Evolutionary conservation across 192 early-diverging fungal genomes (phyloP).

Genomic region (Chytriomyces hyalinus): DNA sequence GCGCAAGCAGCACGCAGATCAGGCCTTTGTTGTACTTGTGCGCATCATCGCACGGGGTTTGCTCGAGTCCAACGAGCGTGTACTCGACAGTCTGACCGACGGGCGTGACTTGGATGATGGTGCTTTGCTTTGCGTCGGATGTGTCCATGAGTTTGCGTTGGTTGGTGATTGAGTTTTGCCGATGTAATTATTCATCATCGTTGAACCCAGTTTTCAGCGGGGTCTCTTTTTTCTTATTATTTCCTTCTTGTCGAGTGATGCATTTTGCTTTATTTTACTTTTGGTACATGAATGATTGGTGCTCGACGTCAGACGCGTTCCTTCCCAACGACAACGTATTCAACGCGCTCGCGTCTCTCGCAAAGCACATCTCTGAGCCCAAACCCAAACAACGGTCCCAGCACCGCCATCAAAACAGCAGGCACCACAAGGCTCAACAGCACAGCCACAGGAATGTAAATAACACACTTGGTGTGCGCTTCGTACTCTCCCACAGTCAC

Average conservation of each 20-base stretch:
- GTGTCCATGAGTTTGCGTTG: neutral
- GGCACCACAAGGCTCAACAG: neutral
- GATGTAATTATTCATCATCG: neutral
- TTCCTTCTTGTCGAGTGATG: neutral
- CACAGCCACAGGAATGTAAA: neutral
- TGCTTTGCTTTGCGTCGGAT: neutral
- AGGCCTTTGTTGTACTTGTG: neutral
- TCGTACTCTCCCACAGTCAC: neutral
- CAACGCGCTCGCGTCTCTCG: neutral
- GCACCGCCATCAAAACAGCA: neutral
- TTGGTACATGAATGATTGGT: neutral
- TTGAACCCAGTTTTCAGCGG: neutral
- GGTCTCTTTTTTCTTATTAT: neutral
- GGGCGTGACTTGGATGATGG: neutral
- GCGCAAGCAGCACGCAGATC: neutral
- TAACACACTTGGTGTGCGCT: neutral
- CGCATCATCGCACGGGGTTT: neutral
- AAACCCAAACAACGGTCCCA: neutral
- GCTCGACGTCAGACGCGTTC: neutral
- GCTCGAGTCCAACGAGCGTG: neutral
- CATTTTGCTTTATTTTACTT: neutral
- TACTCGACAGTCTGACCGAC: neutral
- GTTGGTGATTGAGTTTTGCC: neutral
- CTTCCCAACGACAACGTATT: neutral
- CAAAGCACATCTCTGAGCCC: neutral